Evolutionary conservation across 352 stramenopile species (phyloP), one percentile per base, ranked within the genome.

Genomic region (Globisporangium paddicum): DNA sequence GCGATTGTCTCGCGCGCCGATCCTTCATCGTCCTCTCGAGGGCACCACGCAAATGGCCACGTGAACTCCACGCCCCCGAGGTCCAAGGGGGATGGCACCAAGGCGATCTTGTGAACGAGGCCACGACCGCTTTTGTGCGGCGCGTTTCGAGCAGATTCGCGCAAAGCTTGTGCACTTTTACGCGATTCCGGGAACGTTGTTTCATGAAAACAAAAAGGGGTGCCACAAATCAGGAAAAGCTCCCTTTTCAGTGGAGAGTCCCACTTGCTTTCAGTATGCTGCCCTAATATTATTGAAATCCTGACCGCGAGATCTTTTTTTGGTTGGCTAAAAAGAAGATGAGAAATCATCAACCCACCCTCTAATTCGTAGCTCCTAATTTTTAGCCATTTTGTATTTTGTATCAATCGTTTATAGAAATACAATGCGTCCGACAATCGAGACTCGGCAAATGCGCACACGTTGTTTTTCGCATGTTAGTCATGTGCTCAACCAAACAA

Each of bases 41-140:
- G 3, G 19, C 41, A 16, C 38, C 38, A 47, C n/a, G 41, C n/a
- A 0, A 45, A 23, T 23, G 41, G 41, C 38, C 38, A 44, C 38
- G 6, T 44, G 38, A 44, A 44, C 14, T 21, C 19, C 16, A 21
- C 16, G 38, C n/a, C n/a, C n/a, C n/a, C n/a, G n/a, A n/a, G n/a
- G n/a, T n/a, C n/a, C n/a, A n/a, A n/a, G 6, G 38, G 21, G 16
- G 16, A 21, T n/a, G 38, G 35, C 11, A 14, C 9, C 13, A n/a
- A n/a, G 1, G 35, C 35, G 1, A 5, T n/a, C 35, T 18, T 2
- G 3, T 13, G 8, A 40, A 54, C 48, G 30, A 55, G 34, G n/a
- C 16, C 30, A 55, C 48, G 34, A 55, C 44, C 44, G 45, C 45
- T 52, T 52, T 52, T 52, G 45, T 46, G 34, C 32, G 32, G 49